phyloP scores from a whole-genome alignment of 768 basidiomycete species.

The Suillus lakei region DNA sequence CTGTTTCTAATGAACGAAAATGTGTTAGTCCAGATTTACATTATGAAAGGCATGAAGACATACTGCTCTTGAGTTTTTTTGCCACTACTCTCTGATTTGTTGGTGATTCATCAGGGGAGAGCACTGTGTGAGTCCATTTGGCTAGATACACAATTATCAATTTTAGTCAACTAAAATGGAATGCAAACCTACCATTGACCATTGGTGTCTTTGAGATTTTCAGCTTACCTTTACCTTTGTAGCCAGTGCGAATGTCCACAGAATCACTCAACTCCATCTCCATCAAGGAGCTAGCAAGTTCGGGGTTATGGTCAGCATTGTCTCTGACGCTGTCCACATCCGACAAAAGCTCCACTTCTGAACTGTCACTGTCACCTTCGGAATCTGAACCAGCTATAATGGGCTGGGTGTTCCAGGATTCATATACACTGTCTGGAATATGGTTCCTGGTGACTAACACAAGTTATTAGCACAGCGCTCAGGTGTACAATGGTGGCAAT shows the following conservation, averaged over 20 bases:
- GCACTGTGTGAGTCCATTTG: not conserved
- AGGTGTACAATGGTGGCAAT: not conserved
- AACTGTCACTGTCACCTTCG: not conserved
- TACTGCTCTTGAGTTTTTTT: not conserved
- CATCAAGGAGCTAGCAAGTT: conserved; percentile 1
- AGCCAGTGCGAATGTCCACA: not conserved
- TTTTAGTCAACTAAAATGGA: not conserved
- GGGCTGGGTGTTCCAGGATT: not conserved
- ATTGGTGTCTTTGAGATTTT: not conserved
- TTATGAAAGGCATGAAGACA: not conserved
- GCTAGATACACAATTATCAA: not conserved
- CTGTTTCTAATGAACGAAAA: not conserved
- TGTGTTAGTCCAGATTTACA: not conserved
- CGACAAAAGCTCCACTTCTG: not conserved
- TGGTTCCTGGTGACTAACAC: not conserved
- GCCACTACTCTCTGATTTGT: not conserved
- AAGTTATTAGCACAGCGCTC: not conserved
- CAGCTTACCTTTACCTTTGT: not conserved
- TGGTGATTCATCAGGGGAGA: not conserved
- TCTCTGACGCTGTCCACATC: not conserved
- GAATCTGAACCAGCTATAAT: not conserved
- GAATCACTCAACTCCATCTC: not conserved
- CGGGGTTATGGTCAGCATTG: not conserved
- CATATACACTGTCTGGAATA: not conserved
- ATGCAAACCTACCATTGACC: not conserved